Evolutionary conservation across 768 basidiomycete genomes (phyloP), one percentile per base, ranked within the genome.

Genomic region (Chalciporus piperatus): DNA sequence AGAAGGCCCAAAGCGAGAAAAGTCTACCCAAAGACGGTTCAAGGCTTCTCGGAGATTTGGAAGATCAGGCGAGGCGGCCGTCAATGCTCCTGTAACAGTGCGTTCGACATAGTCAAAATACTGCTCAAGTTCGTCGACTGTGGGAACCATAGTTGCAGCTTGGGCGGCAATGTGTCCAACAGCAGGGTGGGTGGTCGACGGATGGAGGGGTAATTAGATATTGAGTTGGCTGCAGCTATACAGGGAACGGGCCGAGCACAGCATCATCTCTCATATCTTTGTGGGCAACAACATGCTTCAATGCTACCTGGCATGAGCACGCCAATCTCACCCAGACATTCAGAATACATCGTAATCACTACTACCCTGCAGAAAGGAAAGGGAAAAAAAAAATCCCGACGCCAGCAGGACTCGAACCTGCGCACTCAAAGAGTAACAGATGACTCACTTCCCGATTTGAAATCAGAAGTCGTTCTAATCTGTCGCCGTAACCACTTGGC

Each of bases 401-500:
- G 76, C 77, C 79, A 79, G 78, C 79, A 80, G 77, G 80, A 81
- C 73, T 81, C 71, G 80, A 81, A 82, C 81, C 78, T 81, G 75
- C 81, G 81, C 81, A 75, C 80, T 76, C 77, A 78, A 78, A 81
- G 77, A 76, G 80, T 75, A 81, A 82, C 78, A 81, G 79, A 82
- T 81, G 45, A 58, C 48, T 39, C 0, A 1, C 27, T n/a, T n/a
- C n/a, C n/a, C 19, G 2, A 20, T 6, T 32, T 43, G 42, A 4
- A 22, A 28, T 27, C 42, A 32, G 12, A 11, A 5, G 13, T 27
- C 6, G 43, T 81, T 82, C 81, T 81, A 82, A 82, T 84, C 81
- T 81, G 80, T 83, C 83, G 82, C 82, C 77, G 78, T 84, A 84
- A 84, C 82, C 81, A 83, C 82, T 84, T 83, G 79, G 82, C 81